Evolutionary conservation across 805 yeast species (phyloP), one percentile per base, ranked within the genome.

Genomic region (Yueomyces sinensis): DNA sequence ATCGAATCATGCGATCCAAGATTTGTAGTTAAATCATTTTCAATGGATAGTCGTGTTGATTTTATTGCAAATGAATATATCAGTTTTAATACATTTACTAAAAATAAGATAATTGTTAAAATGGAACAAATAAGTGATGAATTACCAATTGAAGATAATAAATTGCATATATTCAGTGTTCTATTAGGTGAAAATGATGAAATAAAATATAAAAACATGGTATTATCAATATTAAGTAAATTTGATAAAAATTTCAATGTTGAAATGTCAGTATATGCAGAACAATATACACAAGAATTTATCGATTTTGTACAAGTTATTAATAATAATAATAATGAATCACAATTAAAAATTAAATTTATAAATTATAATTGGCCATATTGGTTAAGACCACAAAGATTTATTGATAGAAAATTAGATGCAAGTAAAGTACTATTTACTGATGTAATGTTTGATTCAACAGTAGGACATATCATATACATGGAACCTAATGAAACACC

Each of bases 281-380:
- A 20, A 20, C 11, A 7, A 11, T 20, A 7, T 20, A 19, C 39
- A 3, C 6, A 25, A 25, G 15, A 11, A 1, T 74, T 87, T 48
- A 75, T 70, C 49, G 49, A 59, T 20, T 68, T 73, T 32, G 49
- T 83, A n/a, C 81, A 83, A 7, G 17, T 14, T 3, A 33, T 50
- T 11, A 44, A 42, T 32, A 17, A 25, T 13, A 27, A 40, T 15
- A n/a, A 30, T 0, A 22, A 29, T 3, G n/a, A n/a, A n/a, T 19
- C 38, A 4, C 32, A 30, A 27, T 45, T 40, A 1, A 30, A 27
- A 6, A 41, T 50, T 6, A 89, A 84, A 46, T 56, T 84, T 31
- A 64, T 91, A n/a, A 72, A 80, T 1, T 89, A 82, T 54, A 78
- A 80, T 41, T 89, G 98, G 98, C 98, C 98, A 13, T 54, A 63